Base-by-base conservation (phyloP, 768 basidiomycete genomes). In the Lentinula guzmanii region DNA sequence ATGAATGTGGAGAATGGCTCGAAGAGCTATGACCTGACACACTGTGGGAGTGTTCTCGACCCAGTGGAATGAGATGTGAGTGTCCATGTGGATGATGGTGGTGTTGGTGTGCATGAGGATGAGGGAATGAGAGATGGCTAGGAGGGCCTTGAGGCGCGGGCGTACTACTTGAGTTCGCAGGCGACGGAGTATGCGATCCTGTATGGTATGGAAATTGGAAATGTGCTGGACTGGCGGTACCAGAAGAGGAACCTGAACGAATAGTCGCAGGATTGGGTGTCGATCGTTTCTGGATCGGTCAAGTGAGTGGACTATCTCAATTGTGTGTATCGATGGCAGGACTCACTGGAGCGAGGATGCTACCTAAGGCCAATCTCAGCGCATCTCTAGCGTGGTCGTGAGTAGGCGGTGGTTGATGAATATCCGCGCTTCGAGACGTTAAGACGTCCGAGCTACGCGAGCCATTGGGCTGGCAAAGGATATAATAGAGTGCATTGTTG, bases 101-200 rank as follows among this genome's bases (percentile, higher is more conserved):
- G 16, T 58, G 55, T 11, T 41, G 55, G 39, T 56, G 55, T n/a
- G 55, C 21, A n/a, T 56, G 56, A 43, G 56, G 56, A 58, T 58
- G 56, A 46, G 56, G 56, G 16, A 45, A 48, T 3, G 56, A 24
- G 7, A 55, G n/a, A 41, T 39, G 35, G n/a, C 34, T 33, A 37
- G 37, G 13, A 39, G 37, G 37, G 10, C 53, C 53, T 39, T 55
- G 53, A 39, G 53, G 35, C 11, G 33, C 33, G 39, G 53, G 53
- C 5, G 53, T 18, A n/a, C 37, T 55, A n/a, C 37, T 55, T 10
- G 28, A 9, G 7, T 52, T 52, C 10, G 52, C 52, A n/a, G 53
- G n/a, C 8, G 35, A 39, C 7, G 53, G 53, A 34, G 53, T 24
- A 34, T 52, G 52, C 4, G 52, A 52, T 10, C 31, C 48, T 21